Evolutionary conservation across 106 monocot genomes (phyloP).

Genomic region (Triglochin maritima): DNA sequence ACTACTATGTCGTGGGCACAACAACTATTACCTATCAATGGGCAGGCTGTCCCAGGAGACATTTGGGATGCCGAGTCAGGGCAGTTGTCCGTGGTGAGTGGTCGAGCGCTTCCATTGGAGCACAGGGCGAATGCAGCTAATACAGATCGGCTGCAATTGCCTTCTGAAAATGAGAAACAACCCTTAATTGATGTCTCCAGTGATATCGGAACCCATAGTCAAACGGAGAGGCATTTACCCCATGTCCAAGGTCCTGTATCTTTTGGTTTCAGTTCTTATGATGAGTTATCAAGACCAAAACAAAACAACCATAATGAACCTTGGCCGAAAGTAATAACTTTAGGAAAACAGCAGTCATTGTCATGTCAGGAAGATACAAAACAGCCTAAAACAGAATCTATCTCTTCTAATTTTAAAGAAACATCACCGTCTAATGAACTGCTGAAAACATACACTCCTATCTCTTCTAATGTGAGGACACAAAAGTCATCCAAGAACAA

Average conservation of each 20-base stretch:
- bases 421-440: slow-evolving; percentile 12
- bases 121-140: slow-evolving; percentile 17
- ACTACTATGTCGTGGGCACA: slow-evolving; percentile 5
- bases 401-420: slow-evolving; percentile 7
- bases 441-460: slow-evolving; percentile 19
- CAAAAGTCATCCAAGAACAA: slow-evolving; percentile 26
- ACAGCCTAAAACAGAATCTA: not conserved
- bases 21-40: slow-evolving; percentile 9
- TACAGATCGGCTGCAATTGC: slow-evolving; percentile 15
- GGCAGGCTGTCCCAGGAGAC: slow-evolving; percentile 15
- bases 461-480: not conserved
- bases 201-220: slow-evolving; percentile 6
- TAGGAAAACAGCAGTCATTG: not conserved
- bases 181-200: slow-evolving; percentile 11
- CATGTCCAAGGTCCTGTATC: slow-evolving; percentile 11
- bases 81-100: slow-evolving; percentile 17
- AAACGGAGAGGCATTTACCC: not conserved
- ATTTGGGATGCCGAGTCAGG: slow-evolving; percentile 1
- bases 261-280: not conserved
- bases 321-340: slow-evolving; percentile 2
- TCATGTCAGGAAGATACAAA: not conserved
- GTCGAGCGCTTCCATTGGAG: slow-evolving; percentile 19
- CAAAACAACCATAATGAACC: not conserved
- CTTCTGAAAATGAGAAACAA: not conserved
- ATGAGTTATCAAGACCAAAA: not conserved